Evolutionary conservation across 768 basidiomycete species (phyloP).

Genomic region (Leccinellum albellum): DNA sequence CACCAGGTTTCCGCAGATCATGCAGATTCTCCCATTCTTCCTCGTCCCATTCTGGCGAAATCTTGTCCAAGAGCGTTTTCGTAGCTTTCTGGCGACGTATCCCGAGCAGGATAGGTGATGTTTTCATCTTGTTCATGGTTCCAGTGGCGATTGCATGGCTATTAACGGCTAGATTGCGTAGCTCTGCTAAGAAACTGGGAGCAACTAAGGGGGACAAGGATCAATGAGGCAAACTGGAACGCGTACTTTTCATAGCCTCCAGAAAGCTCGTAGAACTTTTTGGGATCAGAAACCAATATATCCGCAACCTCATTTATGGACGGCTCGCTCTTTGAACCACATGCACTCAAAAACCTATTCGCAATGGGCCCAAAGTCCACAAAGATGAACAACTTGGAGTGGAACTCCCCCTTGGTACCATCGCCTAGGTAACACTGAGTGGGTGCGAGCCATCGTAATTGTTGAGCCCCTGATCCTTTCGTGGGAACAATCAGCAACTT

Average conservation of each 20-base stretch:
- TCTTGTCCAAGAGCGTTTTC: slow-evolving; percentile 20
- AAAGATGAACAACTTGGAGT: slow-evolving; percentile 81
- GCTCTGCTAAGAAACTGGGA: slow-evolving; percentile 72
- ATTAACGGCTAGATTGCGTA: slow-evolving; percentile 86
- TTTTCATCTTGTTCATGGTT: slow-evolving; percentile 59
- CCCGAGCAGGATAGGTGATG: slow-evolving; percentile 68
- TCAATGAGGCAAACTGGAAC: not conserved
- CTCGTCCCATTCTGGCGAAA: slow-evolving; percentile 43
- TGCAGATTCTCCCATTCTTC: slow-evolving; percentile 73
- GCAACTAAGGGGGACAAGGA: not conserved
- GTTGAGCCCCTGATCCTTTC: slow-evolving; percentile 29
- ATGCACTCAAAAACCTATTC: slow-evolving; percentile 80
- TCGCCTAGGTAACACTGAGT: slow-evolving; percentile 67
- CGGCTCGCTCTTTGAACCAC: slow-evolving; percentile 86
- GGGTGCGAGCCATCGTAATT: slow-evolving; percentile 51
- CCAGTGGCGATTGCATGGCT: slow-evolving; percentile 46
- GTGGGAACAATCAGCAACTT: slow-evolving; percentile 66
- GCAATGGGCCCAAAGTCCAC: slow-evolving; percentile 83
- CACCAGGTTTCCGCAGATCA: slow-evolving; percentile 63
- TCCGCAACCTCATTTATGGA: slow-evolving; percentile 77
- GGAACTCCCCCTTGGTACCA: slow-evolving; percentile 52
- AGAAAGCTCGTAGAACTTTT: slow-evolving; percentile 65
- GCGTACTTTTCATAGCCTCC: slow-evolving; percentile 66
- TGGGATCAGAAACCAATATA: slow-evolving; percentile 66
- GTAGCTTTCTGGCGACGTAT: slow-evolving; percentile 51